Base-by-base conservation (phyloP, 345 rosid genomes). In the Murraya koenigii region DNA sequence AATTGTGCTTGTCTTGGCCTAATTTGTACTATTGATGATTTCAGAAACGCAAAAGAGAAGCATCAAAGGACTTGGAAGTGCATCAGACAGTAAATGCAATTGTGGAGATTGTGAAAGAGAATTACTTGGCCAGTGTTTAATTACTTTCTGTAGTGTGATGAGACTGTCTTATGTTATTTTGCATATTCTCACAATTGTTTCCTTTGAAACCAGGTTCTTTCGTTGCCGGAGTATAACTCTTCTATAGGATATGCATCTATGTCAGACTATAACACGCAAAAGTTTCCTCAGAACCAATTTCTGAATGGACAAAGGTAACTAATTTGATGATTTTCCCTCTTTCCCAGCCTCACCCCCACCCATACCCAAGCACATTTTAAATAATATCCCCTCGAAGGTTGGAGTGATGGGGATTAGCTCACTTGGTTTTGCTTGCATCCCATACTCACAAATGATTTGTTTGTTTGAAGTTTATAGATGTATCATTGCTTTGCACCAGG, bases 81-180 rank as follows among this genome's bases (percentile, higher is more conserved):
- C 88, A 88, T 85, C 94, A 90, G 86, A 86, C 83, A 54, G 93
- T 94, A 73, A 86, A 80, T 80, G 95, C 97, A 66, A 74, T 89
- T 76, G 97, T 96, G 70, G 99, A 96, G 91, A 91, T 96, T 79
- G 97, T 91, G 83, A 96, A 96, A 84, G 99, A 94, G 84, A 88
- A 92, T 83, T 94, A 96, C 88, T 80, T 96, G 98, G 99, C 81
- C 87, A 86, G 93, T 87, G 4, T 54, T 75, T 22, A 49, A 67
- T 66, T 74, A 55, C 39, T 23, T 44, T 73, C 54, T 49, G 69
- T 25, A 17, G 36, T 47, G 52, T 58, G 77, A 60, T 74, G 64
- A 77, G 80, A 66, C 19, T 67, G 32, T 15, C 75, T 83, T 71
- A 25, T 52, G 41, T 81, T 78, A n/a, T n/a, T 82, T 78, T 78